Evolutionary conservation across 768 basidiomycete genomes (phyloP), one percentile per base, ranked within the genome.

Genomic region (Baorangia bicolor): DNA sequence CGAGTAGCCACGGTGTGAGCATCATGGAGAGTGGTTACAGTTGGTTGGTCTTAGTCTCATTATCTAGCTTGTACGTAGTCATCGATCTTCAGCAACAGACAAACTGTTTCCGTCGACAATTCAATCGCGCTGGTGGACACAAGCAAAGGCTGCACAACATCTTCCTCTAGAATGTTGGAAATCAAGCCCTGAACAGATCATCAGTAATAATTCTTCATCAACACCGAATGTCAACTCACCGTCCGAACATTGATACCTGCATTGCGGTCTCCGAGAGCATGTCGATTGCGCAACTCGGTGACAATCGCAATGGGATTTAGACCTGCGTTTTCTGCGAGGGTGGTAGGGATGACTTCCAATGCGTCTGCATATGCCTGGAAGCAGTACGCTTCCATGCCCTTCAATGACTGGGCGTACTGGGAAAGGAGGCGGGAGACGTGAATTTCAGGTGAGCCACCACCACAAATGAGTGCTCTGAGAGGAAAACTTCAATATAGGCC

Each of bases 221-320:
- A 40, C 11, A 49, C 7, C 28, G 10, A 49, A 44, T 18, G 9
- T 23, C 33, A 45, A 70, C 82, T 40, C 64, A 93, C 94, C 80
- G 95, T 98, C 65, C 96, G 87, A 59, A 99, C 94, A 71, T 98
- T 99, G 74, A 99, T 98, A 31, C 97, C 97, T 27, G 97, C 95
- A 62, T 88, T 94, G 59, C 83, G 81, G 64, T 99, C 97, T 33
- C 97, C 97, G 10, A 94, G 78, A 2, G 97, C 95, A 73, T 99
- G 97, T 60, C 94, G 83, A 76, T 99, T 99, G 59, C 97, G 85
- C 51, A 99, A 79, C 69, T 99, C 97, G 27, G 97, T 99, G 51
- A 99, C 95, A 69, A 99, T 98, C 8, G 93, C 88, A 61, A 99
- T 98, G 7, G 97, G 94, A 74, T 98, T 97, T 54, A 99, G 79